Evolutionary conservation across 371 early-diverging fungal species (phyloP), one percentile per base, ranked within the genome.

Genomic region (Mucor racemosus): DNA sequence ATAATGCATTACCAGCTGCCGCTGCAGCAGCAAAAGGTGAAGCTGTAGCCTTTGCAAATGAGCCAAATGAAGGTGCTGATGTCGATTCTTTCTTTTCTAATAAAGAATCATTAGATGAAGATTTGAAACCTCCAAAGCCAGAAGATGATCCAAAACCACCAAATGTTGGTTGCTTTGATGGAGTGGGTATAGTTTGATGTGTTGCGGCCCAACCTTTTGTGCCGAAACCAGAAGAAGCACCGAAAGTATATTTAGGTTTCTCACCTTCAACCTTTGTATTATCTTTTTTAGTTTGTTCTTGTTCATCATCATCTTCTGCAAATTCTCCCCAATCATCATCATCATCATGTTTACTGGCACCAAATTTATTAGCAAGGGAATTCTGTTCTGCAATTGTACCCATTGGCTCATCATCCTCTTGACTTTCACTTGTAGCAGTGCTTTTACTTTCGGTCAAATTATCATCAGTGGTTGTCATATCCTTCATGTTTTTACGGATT

Each of bases 291-390:
- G 62, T 58, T n/a, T 58, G 19, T 5, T 67, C 61, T 6, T 73
- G 68, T 17, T 66, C 54, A 11, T 76, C 79, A 54, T 79, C 78
- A 19, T 53, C 53, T 53, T 53, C 21, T 39, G 76, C 82, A 67
- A 82, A 82, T 26, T 82, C 82, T 33, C 72, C 67, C 82, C 82
- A 82, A 46, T 76, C 79, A 44, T 81, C 77, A 0, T 70, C 77
- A 1, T 69, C 67, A 39, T 71, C 73, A 15, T 35, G 14, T 10
- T 38, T 34, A 5, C 11, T 38, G 11, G 13, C 53, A 31, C 74
- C 80, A 64, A 82, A 82, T 31, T 70, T 71, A 15, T 69, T 54
- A 15, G 55, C 69, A 34, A 54, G 17, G 10, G 64, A 11, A 38
- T 62, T 58, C 31, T 66, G 60, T 64, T 69, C 68, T 41, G 21